Conservation (phyloP, 1,284 basidiomycete species). For the Puccinia horiana region DNA sequence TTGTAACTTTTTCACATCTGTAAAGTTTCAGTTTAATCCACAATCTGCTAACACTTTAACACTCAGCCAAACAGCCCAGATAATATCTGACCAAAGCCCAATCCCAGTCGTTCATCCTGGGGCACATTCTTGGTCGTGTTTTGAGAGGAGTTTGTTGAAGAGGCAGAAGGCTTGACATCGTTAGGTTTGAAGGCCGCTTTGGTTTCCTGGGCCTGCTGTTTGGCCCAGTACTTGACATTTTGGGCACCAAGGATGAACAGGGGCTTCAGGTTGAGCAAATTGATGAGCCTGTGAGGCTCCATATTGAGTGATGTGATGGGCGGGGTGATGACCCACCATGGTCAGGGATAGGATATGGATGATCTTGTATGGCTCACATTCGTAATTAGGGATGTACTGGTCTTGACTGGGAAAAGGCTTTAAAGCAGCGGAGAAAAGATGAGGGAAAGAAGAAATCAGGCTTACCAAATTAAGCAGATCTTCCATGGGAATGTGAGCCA, state of each 20-base stretch:
- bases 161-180: slow-evolving; percentile 55
- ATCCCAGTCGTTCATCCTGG: slow-evolving; percentile 69
- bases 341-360: slow-evolving; percentile 24
- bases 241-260: too few species aligned
- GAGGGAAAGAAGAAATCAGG: neutral
- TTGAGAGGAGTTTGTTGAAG: slow-evolving; percentile 55
- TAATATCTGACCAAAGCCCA: too few species aligned
- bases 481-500: neutral
- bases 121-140: slow-evolving; percentile 58
- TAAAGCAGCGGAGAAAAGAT: neutral
- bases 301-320: too few species aligned
- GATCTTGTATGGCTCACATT: slow-evolving; percentile 47
- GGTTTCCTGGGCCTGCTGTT: slow-evolving; percentile 66
- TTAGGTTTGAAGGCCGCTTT: slow-evolving; percentile 59
- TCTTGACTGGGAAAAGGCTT: slow-evolving; percentile 43
- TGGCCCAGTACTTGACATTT: slow-evolving; percentile 80
- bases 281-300: too few species aligned
- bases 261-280: slow-evolving; percentile 84
- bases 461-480: slow-evolving; percentile 43
- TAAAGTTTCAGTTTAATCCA: too few species aligned
- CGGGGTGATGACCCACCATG: slow-evolving; percentile 34
- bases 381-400: slow-evolving; percentile 49
- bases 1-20: too few species aligned
- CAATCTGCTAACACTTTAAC: too few species aligned
- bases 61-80: too few species aligned